Conservation (phyloP, 176 grass and related monocot species). For the Rhynchospora pubera region DNA sequence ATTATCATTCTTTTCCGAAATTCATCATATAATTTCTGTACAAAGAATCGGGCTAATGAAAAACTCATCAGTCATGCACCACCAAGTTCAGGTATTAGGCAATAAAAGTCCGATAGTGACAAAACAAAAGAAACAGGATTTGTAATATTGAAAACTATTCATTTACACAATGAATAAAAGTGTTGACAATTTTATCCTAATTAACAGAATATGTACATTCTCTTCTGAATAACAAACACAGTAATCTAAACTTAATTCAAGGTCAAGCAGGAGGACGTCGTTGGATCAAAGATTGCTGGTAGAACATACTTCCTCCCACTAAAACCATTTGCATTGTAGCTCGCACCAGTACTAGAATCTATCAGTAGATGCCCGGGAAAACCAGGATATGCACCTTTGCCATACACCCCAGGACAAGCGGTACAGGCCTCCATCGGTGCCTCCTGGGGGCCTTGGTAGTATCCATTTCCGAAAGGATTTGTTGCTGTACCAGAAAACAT, state of each 20-base stretch:
- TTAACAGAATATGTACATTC: slow-evolving; percentile 17
- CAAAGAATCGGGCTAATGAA: no score
- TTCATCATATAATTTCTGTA: no score
- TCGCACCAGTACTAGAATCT: slow-evolving; percentile 44
- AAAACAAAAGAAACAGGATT: not conserved
- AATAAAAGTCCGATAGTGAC: not conserved
- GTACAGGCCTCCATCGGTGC: slow-evolving; percentile 65
- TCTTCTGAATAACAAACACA: not conserved
- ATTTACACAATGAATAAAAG: not conserved
- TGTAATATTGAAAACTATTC: not conserved
- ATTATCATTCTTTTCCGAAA: no score
- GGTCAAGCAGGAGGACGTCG: slow-evolving; percentile 46
- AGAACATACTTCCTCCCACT: slow-evolving; percentile 67
- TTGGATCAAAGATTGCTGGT: slow-evolving; percentile 61
- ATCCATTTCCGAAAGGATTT: slow-evolving; percentile 70
- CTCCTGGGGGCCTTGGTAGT: slow-evolving; percentile 51
- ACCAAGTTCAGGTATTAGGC: no score
- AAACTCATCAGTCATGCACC: no score
- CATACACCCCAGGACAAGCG: slow-evolving; percentile 68
- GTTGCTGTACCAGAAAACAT: slow-evolving; percentile 56
- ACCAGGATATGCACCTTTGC: slow-evolving; percentile 51
- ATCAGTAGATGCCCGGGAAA: slow-evolving; percentile 57
- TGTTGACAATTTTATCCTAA: not conserved
- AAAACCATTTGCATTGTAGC: slow-evolving; percentile 67
- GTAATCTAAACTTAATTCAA: slow-evolving; percentile 29